Evolutionary conservation across 2,329 filamentous ascomycete species (phyloP), one percentile per base, ranked within the genome.

Genomic region (Hypoxylon sp.): DNA sequence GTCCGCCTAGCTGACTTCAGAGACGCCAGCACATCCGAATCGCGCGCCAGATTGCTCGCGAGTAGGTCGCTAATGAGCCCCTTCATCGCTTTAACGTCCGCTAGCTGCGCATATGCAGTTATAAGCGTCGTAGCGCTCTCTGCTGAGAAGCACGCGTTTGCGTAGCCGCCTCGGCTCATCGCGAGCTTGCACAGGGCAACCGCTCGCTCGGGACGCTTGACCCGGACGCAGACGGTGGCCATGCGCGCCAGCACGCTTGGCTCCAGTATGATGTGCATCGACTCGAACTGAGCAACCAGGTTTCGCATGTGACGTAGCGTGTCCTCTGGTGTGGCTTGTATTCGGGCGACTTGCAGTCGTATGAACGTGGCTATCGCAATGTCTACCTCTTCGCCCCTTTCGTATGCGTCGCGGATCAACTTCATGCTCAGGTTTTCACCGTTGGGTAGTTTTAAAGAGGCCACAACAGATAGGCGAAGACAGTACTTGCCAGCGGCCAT

Each of bases 401-500:
- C 48, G 29, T 78, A 72, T 0, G 79, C 78, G 24, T 68, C 65
- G 4, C 67, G 65, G 4, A 85, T 73, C 13, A 84, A 69, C 0
- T 61, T 63, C 15, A 75, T 68, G 1, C 81, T 79, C 17, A 65
- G 42, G 42, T 66, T 55, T 43, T 73, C 55, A 38, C 69, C 64
- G 2, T 67, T 54, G 31, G 74, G 68, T 13, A 66, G 41, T 13
- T 68, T 69, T 47, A 83, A 64, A 11, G 75, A 72, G 1, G 80
- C 79, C 8, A 75, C 64, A 7, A 84, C 76, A 7, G 78, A 81
- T 4, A 83, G 70, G n/a, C 78, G 76, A 11, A 84, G 72, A 49
- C 78, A 81, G 20, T 75, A 72, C 2, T 67, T 65, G 23, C 75
- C 77, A 56, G 73, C 73, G 1, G 70, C 69, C 64, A 80, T 70